phyloP scores from a whole-genome alignment of 495 filamentous ascomycete species.

The Hypoxylon intermedium region DNA sequence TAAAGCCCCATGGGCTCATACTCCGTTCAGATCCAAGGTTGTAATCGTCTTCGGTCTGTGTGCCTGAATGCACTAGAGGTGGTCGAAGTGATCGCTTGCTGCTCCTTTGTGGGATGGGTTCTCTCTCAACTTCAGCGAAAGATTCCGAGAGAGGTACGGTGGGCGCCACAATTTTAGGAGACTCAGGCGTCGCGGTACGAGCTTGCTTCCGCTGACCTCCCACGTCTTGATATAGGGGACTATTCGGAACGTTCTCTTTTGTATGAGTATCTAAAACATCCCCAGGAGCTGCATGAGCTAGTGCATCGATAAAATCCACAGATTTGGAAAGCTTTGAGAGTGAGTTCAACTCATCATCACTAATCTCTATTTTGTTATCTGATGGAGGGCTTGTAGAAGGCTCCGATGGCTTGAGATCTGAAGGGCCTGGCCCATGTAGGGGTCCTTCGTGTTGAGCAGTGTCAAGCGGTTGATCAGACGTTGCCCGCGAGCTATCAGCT shows the following conservation, averaged over 20 bases:
- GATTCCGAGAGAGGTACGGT: constrained; percentile 47
- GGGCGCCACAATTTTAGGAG: constrained; percentile 43
- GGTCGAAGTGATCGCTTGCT: constrained; percentile 28
- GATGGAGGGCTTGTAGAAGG: background rate
- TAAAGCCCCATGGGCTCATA: constrained; percentile 6
- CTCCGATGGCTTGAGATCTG: constrained; percentile 3
- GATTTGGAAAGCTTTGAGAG: background rate
- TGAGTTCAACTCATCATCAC: background rate
- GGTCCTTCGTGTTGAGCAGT: background rate
- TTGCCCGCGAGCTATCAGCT: background rate
- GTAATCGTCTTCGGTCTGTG: constrained; percentile 48
- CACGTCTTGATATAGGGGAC: constrained; percentile 6
- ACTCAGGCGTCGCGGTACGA: constrained; percentile 25
- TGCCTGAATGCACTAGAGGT: constrained; percentile 37
- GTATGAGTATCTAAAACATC: background rate
- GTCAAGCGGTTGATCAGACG: background rate
- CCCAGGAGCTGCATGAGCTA: background rate
- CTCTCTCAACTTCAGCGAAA: constrained; percentile 46
- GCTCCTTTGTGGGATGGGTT: constrained; percentile 40
- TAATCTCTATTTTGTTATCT: background rate
- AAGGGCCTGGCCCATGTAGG: background rate
- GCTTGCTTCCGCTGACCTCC: constrained; percentile 14
- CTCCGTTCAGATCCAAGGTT: constrained; percentile 9
- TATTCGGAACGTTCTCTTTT: background rate
- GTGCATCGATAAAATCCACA: constrained; percentile 3